Evolutionary conservation across 805 yeast species (phyloP), one percentile per base, ranked within the genome.

Genomic region (Metschnikowia gelsemii): DNA sequence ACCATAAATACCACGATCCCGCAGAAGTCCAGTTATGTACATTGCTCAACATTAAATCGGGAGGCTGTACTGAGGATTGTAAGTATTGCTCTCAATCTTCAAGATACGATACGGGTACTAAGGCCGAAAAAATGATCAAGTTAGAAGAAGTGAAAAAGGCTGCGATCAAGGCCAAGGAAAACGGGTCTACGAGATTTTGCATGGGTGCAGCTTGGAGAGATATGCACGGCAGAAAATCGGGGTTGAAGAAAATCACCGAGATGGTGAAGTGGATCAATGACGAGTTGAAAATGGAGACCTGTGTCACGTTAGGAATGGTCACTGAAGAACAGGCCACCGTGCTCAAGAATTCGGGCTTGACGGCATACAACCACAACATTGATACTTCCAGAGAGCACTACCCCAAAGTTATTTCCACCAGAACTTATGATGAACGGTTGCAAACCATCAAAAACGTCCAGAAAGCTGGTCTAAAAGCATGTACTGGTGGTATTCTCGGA

Each of bases 121-220:
- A 80, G 52, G 87, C 91, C 2, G 83, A 79, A 44, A 80, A 78
- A 54, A 61, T 84, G 64, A 71, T 84, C 11, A 62, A 70, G 19
- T 56, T 83, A 8, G 88, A 82, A 4, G 70, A 71, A n/a, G 90
- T 85, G 1, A 61, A 81, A 51, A 69, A 64, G 37, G 82, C 78
- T 23, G 93, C 93, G 1, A 65, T 62, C 40, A 73, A 71, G 38
- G 90, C 93, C 9, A 80, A 82, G 52, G 65, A 52, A 5, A 83
- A 84, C 49, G 91, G 91, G 0, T 75, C 84, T 1, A 85, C 93
- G 0, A 69, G 93, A 49, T 85, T 85, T 57, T 85, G 93, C 57
- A 76, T 85, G 80, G 93, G 93, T 34, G 87, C 91, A 8, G 93
- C 93, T 2, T 86, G 91, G 93, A 73, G 93, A 58, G 91, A 84